Evolutionary conservation across 106 monocot genomes (phyloP).

Genomic region (Allium sativum): DNA sequence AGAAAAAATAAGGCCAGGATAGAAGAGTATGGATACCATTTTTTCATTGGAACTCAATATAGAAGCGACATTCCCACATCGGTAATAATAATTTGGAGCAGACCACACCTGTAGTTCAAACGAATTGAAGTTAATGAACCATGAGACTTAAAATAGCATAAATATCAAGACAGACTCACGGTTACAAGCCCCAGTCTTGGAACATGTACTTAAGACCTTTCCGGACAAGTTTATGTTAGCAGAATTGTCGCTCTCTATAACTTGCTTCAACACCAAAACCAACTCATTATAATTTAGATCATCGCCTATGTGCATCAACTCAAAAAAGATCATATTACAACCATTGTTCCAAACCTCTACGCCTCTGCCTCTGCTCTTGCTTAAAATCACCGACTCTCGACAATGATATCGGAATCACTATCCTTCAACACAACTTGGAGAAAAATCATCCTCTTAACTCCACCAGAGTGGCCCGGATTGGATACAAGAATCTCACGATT

Average conservation of each 20-base stretch:
- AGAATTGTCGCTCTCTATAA: too few species aligned
- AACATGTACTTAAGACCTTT: constrained; percentile 99
- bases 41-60: constrained; percentile 96
- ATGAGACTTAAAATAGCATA: background rate
- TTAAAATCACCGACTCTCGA: constrained; percentile 51
- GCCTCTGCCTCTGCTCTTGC: constrained; percentile 66
- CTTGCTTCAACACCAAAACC: too few species aligned
- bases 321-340: constrained; percentile 36
- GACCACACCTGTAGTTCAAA: constrained; percentile 65
- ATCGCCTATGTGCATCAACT: too few species aligned
- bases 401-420: constrained; percentile 52
- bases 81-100: constrained; percentile 96
- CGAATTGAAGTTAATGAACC: background rate
- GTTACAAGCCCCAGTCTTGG: constrained; percentile 96
- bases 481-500: constrained; percentile 45
- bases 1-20: background rate
- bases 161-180: constrained; percentile 35
- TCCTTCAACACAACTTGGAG: constrained; percentile 76
- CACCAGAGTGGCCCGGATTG: constrained; percentile 43
- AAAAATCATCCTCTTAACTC: constrained; percentile 73
- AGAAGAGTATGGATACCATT: constrained; percentile 44
- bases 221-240: constrained; percentile 96
- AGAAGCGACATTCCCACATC: constrained; percentile 96
- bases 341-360: constrained; percentile 63
- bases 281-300: too few species aligned